Conservation (phyloP, 169 alveolate genomes). For the Eimeria tenella region DNA sequence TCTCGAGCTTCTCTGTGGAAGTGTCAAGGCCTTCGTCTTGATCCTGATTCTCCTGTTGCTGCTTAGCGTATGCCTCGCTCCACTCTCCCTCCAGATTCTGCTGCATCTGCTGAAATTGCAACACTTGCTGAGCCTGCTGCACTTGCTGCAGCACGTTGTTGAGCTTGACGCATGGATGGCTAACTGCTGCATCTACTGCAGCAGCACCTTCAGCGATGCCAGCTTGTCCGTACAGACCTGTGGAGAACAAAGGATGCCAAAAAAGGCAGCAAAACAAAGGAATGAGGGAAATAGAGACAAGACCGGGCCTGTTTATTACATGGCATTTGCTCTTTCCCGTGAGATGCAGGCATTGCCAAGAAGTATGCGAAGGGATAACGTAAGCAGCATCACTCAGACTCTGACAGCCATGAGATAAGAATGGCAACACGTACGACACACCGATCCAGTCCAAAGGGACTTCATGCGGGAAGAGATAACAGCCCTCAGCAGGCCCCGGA, state of each 20-base stretch:
- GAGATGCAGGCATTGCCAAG: neutral
- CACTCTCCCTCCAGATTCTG: neutral
- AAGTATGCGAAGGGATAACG: no score
- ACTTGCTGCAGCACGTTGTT: neutral
- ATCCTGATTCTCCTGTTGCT: neutral
- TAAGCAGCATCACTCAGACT: neutral
- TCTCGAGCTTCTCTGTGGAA: no score
- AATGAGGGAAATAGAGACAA: no score
- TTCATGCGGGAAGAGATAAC: constrained; percentile 62
- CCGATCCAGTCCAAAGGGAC: constrained; percentile 50
- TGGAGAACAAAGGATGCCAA: no score
- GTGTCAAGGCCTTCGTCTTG: neutral
- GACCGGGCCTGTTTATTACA: no score
- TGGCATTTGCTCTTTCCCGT: no score
- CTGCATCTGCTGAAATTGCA: neutral
- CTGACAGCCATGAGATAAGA: neutral
- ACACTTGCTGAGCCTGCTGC: neutral
- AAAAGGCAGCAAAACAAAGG: no score
- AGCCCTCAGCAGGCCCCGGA: constrained; percentile 59
- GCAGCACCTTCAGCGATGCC: neutral
- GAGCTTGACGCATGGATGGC: constrained; percentile 45
- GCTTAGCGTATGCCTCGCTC: neutral
- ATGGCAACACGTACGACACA: neutral
- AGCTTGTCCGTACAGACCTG: neutral
- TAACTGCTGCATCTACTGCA: neutral